Conservation (phyloP, 306 rosid genomes). For the Malus asiatica region DNA sequence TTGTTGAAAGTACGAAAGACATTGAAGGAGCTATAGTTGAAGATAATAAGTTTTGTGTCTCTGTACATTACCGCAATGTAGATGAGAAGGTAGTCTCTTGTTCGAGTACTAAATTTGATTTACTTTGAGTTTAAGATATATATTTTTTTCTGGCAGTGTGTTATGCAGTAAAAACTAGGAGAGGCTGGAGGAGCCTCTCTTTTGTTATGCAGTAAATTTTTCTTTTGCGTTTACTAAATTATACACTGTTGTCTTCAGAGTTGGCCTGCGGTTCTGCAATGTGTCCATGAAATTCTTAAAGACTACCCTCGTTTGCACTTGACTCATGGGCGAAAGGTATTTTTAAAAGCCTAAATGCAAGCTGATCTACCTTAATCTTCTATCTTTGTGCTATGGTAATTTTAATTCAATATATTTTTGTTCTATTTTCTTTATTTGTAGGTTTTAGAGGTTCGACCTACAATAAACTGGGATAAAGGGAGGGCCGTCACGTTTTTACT, state of each 20-base stretch:
- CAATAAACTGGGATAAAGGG: slow-evolving; percentile 92
- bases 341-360: not conserved
- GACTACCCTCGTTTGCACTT: slow-evolving; percentile 59
- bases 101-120: not conserved
- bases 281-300: slow-evolving; percentile 57
- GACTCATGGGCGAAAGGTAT: slow-evolving; percentile 94
- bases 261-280: slow-evolving; percentile 61
- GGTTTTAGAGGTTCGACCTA: slow-evolving; percentile 97
- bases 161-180: not conserved
- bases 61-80: slow-evolving; percentile 95
- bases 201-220: not conserved
- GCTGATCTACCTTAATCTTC: not conserved
- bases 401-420: not conserved
- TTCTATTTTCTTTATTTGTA: slow-evolving; percentile 11
- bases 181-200: not conserved
- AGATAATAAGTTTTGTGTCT: slow-evolving; percentile 79
- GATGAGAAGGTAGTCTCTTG: slow-evolving; percentile 58
- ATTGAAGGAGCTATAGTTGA: slow-evolving; percentile 76
- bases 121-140: not conserved
- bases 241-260: slow-evolving; percentile 31
- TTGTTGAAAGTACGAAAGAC: slow-evolving; percentile 54
- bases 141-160: not conserved
- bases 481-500: slow-evolving; percentile 93
- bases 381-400: not conserved
- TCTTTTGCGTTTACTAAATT: not conserved